A percentile compares a stretch with the other conserved stretches of the same genome.
phyloP scores from a whole-genome alignment of 2,329 filamentous ascomycete species.

The Aspergillus sp. region DNA sequence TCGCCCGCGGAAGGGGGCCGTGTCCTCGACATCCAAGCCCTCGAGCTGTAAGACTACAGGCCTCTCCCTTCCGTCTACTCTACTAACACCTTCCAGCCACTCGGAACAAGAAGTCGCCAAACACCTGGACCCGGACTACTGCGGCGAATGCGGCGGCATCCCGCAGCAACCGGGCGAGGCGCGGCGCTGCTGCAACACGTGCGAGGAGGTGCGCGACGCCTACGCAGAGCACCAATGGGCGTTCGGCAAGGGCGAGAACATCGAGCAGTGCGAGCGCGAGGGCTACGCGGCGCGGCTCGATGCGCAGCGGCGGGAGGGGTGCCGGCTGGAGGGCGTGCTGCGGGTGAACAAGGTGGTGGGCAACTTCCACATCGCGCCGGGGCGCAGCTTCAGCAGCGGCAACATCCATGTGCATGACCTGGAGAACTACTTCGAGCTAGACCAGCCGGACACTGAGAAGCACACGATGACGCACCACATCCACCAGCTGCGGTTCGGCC shows the following conservation, averaged over 20 bases:
- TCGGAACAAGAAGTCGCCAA: conserved; percentile 64
- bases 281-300: conserved; percentile 89
- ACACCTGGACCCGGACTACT: conserved; percentile 90
- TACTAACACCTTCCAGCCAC: conserved; percentile 51
- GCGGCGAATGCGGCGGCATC: conserved; percentile 89
- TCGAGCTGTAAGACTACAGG: conserved; percentile 61
- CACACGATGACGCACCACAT: conserved; percentile 90
- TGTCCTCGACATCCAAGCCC: conserved; percentile 67
- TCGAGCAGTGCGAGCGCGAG: conserved; percentile 93
- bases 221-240: conserved; percentile 90
- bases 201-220: conserved; percentile 92
- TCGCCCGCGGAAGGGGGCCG: conserved; percentile 71
- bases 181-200: conserved; percentile 91
- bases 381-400: conserved; percentile 91
- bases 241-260: conserved; percentile 85
- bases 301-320: conserved; percentile 85
- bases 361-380: conserved; percentile 97
- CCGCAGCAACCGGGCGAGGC: conserved; percentile 69
- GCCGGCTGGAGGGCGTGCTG: conserved; percentile 86
- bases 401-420: conserved; percentile 98
- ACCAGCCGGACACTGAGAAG: conserved; percentile 56
- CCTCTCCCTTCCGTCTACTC: conserved; percentile 1
- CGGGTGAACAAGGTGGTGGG: conserved; percentile 98
- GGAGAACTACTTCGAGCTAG: conserved; percentile 83
- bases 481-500: conserved; percentile 88